Percentiles rank a stretch among this genome's conserved stretches.
These are phyloP conservation scores for Fusarium virguliforme DNA, from an alignment of 2,329 filamentous ascomycete genomes.

Conservation along the genomic window DNA sequence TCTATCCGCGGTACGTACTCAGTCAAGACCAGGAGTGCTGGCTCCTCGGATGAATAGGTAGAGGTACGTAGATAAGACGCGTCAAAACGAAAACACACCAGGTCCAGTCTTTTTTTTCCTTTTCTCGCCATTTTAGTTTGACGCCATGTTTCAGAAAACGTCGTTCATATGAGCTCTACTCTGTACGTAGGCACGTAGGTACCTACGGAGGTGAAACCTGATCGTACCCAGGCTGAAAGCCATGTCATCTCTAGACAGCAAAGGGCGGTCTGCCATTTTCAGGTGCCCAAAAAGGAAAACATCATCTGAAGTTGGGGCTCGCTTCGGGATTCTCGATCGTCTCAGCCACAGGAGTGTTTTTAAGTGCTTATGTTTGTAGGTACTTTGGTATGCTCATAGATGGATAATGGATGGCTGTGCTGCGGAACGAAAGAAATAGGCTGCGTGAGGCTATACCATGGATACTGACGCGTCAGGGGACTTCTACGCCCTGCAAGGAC, in stretches of 20 bases:
- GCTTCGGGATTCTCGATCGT: too few species aligned
- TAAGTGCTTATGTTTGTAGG: not conserved
- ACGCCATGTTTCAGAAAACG: slow-evolving; percentile 1
- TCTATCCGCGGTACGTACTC: too few species aligned
- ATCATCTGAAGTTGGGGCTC: not conserved
- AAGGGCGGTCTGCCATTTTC: not conserved
- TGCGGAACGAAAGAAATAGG: not conserved
- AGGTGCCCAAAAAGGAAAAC: not conserved
- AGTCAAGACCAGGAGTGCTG: too few species aligned
- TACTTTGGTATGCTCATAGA: too few species aligned
- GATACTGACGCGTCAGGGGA: not conserved
- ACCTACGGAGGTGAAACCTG: not conserved
- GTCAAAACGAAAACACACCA: not conserved
- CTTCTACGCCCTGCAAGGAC: too few species aligned
- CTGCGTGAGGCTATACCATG: not conserved
- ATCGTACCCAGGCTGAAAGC: not conserved
- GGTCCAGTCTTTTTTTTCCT: not conserved
- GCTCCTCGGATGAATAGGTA: too few species aligned
- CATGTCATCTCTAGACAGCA: not conserved
- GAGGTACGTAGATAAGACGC: not conserved
- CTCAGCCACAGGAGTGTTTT: too few species aligned
- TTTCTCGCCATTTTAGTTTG: not conserved
- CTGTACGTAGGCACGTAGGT: too few species aligned
- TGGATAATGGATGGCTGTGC: not conserved
- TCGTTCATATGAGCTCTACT: not conserved